A percentile compares a stretch with the other conserved stretches of the same genome.
Conservation (phyloP, 768 basidiomycete species). For the Trametes punicea region DNA sequence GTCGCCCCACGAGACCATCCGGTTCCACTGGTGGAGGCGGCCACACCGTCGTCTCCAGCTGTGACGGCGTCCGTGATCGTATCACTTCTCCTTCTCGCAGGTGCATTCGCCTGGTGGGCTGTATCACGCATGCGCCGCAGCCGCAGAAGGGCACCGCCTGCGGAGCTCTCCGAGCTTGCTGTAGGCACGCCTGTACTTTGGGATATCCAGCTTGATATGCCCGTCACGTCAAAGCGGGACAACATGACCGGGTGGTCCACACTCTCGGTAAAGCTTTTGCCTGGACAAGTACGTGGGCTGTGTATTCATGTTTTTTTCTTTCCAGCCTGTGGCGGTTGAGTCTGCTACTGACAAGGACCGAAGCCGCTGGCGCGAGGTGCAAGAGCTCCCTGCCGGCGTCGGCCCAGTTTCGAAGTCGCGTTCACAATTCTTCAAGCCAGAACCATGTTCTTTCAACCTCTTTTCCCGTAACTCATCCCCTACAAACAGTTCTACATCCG, state of each 20-base stretch:
- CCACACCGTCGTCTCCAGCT: background rate
- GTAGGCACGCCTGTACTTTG: background rate
- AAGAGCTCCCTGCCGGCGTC: background rate
- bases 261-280: background rate
- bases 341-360: background rate
- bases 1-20: background rate
- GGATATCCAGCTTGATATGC: background rate
- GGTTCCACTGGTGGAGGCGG: background rate
- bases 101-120: background rate
- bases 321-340: background rate
- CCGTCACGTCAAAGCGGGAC: background rate
- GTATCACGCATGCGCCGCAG: slow-evolving; percentile 1
- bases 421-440: background rate
- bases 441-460: background rate
- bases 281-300: background rate
- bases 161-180: background rate
- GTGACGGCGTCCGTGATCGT: background rate
- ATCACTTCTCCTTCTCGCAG: background rate
- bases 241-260: background rate
- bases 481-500: background rate
- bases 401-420: background rate
- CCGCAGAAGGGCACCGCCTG: background rate
- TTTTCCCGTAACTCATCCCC: background rate
- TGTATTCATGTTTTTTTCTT: background rate
- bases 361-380: background rate